Percentiles rank a stretch among this genome's conserved stretches.
These are phyloP conservation scores for Phaffia tasmanica DNA, from an alignment of 768 basidiomycete genomes.

Conservation along the genomic window DNA sequence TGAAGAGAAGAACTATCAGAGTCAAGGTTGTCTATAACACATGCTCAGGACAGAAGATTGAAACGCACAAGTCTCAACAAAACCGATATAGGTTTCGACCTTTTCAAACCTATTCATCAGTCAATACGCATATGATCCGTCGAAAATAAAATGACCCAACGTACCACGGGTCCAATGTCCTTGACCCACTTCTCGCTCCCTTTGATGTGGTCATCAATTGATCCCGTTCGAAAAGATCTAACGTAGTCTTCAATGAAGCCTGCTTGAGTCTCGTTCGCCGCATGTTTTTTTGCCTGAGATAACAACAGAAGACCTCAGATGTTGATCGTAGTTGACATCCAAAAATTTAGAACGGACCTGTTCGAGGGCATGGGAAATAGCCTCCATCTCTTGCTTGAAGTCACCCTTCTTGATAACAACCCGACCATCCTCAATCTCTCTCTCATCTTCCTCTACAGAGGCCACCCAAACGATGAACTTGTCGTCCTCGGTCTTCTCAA, in stretches of 20 bases:
- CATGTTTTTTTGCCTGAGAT: slow-evolving; percentile 56
- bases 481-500: slow-evolving; percentile 54
- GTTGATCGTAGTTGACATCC: not conserved
- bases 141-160: too few relatives aligned
- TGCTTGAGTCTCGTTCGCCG: slow-evolving; percentile 59
- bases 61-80: not conserved
- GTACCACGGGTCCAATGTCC: slow-evolving; percentile 70
- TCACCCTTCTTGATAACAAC: slow-evolving; percentile 62
- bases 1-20: slow-evolving; percentile 25
- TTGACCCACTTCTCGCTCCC: slow-evolving; percentile 73
- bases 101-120: too few relatives aligned
- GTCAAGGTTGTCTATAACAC: not conserved
- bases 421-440: slow-evolving; percentile 37
- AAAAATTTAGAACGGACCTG: slow-evolving; percentile 44
- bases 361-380: slow-evolving; percentile 48
- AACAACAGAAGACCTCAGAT: not conserved
- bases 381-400: slow-evolving; percentile 50
- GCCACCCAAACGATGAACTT: slow-evolving; percentile 66
- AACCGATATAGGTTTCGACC: slow-evolving; percentile 64
- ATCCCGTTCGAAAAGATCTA: slow-evolving; percentile 67
- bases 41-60: slow-evolving; percentile 48
- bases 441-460: slow-evolving; percentile 43
- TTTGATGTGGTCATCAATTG: slow-evolving; percentile 65
- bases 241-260: slow-evolving; percentile 69
- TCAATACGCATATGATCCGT: too few relatives aligned